A percentile compares a stretch with the other conserved stretches of the same genome.
Conservation (phyloP, 1,284 basidiomycete genomes). For the Xerocomus amazonicus region DNA sequence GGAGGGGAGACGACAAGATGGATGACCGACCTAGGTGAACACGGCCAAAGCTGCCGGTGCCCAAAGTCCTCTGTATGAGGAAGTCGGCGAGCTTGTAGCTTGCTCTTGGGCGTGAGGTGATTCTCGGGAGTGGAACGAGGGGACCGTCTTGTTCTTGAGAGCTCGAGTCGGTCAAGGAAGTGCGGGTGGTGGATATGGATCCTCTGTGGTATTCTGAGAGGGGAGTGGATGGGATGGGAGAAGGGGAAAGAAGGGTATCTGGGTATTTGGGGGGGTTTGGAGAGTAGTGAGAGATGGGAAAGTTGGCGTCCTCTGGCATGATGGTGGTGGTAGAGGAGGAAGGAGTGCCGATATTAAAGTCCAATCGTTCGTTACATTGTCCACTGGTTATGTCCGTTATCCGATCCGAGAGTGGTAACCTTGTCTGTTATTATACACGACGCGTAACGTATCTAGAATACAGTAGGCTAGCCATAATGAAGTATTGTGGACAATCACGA, state of each 20-base stretch:
- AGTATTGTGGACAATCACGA: slow-evolving; percentile 7
- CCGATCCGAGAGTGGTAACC: slow-evolving; percentile 15
- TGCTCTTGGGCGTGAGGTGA: slow-evolving; percentile 50
- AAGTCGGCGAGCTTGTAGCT: slow-evolving; percentile 71
- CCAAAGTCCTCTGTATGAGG: slow-evolving; percentile 75
- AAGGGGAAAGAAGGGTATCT: slow-evolving; percentile 7
- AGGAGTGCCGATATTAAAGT: neutral
- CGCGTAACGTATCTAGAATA: slow-evolving; percentile 6
- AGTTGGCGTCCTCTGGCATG: slow-evolving; percentile 12
- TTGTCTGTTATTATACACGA: slow-evolving; percentile 23
- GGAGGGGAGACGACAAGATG: neutral
- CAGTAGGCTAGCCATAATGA: slow-evolving; percentile 8
- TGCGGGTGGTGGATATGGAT: slow-evolving; percentile 61
- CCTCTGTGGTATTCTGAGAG: slow-evolving; percentile 43
- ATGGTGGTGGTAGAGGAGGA: slow-evolving; percentile 15
- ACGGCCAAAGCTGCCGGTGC: slow-evolving; percentile 92
- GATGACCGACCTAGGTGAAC: slow-evolving; percentile 78
- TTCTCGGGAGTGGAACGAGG: slow-evolving; percentile 21
- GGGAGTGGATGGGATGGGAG: slow-evolving; percentile 8
- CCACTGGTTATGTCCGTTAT: slow-evolving; percentile 17
- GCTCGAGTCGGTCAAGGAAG: slow-evolving; percentile 53
- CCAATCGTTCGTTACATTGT: slow-evolving; percentile 20
- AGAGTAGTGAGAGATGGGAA: too few relatives aligned
- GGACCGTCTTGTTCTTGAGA: slow-evolving; percentile 38
- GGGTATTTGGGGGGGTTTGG: slow-evolving; percentile 4